Evolutionary conservation across 495 filamentous ascomycete genomes (phyloP).

Genomic region (Talaromyces thailandensis): DNA sequence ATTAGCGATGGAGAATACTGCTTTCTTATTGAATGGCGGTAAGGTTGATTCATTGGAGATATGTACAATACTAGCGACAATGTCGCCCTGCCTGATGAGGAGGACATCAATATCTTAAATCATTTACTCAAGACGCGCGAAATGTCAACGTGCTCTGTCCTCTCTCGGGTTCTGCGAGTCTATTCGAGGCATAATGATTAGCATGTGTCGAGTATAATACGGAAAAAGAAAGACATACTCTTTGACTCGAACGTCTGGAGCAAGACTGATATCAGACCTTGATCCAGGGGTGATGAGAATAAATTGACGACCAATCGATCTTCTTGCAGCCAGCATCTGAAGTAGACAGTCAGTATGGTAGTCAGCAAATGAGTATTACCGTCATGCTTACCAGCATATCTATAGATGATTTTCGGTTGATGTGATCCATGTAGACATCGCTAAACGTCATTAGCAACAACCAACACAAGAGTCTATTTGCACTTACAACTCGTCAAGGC

Average conservation of each 20-base stretch:
- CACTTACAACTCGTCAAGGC: slow-evolving; percentile 86
- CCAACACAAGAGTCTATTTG: neutral
- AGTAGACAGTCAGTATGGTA: slow-evolving; percentile 6
- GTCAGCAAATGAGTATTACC: slow-evolving; percentile 6
- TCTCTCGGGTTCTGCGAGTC: slow-evolving; percentile 6
- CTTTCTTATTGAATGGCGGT: neutral
- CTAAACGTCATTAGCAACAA: slow-evolving; percentile 26
- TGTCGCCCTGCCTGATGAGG: neutral
- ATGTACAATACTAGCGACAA: neutral
- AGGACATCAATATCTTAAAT: neutral
- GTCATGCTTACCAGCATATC: slow-evolving; percentile 75
- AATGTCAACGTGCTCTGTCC: slow-evolving; percentile 6
- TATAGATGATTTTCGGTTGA: slow-evolving; percentile 89
- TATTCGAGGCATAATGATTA: neutral
- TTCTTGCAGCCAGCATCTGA: slow-evolving; percentile 75
- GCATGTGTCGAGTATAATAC: neutral
- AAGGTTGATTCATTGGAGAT: neutral
- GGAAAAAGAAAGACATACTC: slow-evolving; percentile 43
- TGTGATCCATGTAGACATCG: slow-evolving; percentile 98
- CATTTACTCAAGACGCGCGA: neutral
- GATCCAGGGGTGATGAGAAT: slow-evolving; percentile 94
- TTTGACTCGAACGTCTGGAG: slow-evolving; percentile 76
- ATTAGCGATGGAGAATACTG: too few species aligned
- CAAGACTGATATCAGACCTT: slow-evolving; percentile 58
- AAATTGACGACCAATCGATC: slow-evolving; percentile 83